A percentile compares a stretch with the other conserved stretches of the same genome.
Evolutionary conservation across 371 early-diverging fungal genomes (phyloP).

Genomic region (Mucor circinelloides): DNA sequence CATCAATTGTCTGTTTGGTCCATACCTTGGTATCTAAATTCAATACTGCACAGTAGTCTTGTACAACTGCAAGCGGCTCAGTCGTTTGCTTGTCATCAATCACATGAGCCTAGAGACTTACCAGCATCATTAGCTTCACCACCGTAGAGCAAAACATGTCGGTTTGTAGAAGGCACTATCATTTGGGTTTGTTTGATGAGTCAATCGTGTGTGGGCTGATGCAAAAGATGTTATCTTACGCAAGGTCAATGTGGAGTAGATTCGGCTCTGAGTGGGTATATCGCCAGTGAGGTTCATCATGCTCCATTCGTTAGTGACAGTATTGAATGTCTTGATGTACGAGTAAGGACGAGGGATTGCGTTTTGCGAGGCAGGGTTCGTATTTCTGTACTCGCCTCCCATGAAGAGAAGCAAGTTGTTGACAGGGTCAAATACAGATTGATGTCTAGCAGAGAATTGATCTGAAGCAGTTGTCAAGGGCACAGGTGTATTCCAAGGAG

Average conservation of each 20-base stretch:
- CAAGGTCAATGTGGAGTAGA: background rate
- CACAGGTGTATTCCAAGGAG: background rate
- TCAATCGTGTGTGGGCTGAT: background rate
- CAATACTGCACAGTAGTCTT: background rate
- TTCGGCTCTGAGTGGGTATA: background rate
- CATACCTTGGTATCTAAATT: background rate
- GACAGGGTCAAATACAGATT: background rate
- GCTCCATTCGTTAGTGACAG: background rate
- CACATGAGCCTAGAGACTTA: background rate
- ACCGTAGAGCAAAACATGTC: slow-evolving; percentile 7
- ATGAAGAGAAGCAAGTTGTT: background rate
- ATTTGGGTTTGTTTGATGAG: background rate
- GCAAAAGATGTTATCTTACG: background rate
- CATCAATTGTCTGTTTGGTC: background rate
- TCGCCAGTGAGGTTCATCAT: background rate
- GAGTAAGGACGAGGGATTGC: background rate
- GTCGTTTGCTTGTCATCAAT: background rate
- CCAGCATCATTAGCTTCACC: background rate
- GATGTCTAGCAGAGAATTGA: background rate
- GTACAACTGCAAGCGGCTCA: background rate
- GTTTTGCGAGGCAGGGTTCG: background rate
- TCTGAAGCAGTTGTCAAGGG: background rate
- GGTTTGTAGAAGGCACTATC: background rate
- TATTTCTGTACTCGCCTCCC: slow-evolving; percentile 1
- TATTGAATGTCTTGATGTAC: background rate